Percentiles rank a stretch among this genome's conserved stretches.
These are phyloP conservation scores for Tulasnella sp. DNA, from an alignment of 768 basidiomycete genomes.

Conservation along the genomic window DNA sequence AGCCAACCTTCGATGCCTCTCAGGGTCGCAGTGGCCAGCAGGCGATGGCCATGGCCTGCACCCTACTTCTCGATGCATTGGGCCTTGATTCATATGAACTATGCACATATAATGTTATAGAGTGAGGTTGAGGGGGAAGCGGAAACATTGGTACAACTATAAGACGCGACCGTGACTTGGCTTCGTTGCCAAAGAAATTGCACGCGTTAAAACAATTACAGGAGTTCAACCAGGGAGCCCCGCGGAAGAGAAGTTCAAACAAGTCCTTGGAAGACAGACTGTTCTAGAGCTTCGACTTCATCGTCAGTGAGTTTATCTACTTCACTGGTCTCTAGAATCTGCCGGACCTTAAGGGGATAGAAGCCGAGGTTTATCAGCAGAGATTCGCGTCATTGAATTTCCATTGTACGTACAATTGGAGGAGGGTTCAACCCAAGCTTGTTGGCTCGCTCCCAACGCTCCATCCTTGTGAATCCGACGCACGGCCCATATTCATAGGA, in stretches of 20 bases:
- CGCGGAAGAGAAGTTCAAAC: conserved; percentile 20
- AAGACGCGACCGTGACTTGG: too few species aligned
- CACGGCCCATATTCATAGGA: conserved; percentile 24
- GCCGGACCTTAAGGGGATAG: conserved; percentile 44
- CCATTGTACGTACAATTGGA: conserved; percentile 26
- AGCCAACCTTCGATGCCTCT: too few species aligned
- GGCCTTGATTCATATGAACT: too few species aligned
- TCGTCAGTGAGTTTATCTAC: conserved; percentile 30
- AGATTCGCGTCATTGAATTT: neutral
- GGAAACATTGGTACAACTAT: too few species aligned
- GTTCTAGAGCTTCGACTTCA: conserved; percentile 41
- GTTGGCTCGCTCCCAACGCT: conserved; percentile 34
- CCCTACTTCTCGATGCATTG: too few species aligned
- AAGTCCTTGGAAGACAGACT: conserved; percentile 49
- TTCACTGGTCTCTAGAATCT: conserved; percentile 64
- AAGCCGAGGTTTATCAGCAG: neutral
- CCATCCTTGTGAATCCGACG: conserved; percentile 26
- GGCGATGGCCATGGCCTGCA: too few species aligned
- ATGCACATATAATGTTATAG: too few species aligned
- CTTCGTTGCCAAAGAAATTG: too few species aligned
- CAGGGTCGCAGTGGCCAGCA: too few species aligned
- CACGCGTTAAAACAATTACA: too few species aligned
- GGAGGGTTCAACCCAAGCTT: conserved; percentile 34
- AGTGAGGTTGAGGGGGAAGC: too few species aligned
- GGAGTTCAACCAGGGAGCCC: too few species aligned